phyloP scores from a whole-genome alignment of 2,329 filamentous ascomycete species.

The Pestalotiopsis sp. region DNA sequence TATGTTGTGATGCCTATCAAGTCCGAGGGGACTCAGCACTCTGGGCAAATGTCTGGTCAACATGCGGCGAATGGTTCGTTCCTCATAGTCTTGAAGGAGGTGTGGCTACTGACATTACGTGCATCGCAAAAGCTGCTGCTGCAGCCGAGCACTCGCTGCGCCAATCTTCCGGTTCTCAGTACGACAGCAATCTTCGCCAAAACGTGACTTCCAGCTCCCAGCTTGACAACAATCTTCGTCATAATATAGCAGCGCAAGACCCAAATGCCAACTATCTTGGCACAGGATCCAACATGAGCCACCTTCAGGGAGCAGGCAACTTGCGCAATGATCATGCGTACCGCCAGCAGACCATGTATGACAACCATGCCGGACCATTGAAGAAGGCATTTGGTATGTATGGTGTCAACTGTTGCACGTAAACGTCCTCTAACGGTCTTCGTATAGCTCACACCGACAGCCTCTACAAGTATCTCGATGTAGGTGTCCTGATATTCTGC shows the following conservation, averaged over 20 bases:
- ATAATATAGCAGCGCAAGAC: not conserved
- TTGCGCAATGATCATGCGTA: not conserved
- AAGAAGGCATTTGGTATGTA: not conserved
- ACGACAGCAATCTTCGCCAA: not conserved
- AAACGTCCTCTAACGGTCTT: not conserved
- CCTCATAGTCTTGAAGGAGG: not conserved
- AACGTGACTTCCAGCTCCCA: not conserved
- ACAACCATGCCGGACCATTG: not conserved
- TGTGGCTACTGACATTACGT: not conserved
- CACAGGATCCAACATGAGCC: not conserved
- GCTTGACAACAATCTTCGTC: not conserved
- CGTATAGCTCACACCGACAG: slow-evolving; percentile 1
- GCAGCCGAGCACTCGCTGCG: not conserved
- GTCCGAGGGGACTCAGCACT: not conserved
- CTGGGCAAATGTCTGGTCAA: not conserved
- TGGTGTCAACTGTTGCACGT: not conserved
- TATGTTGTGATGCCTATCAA: slow-evolving; percentile 3
- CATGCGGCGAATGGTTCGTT: not conserved
- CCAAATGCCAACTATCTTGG: not conserved
- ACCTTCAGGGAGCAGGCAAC: not conserved
- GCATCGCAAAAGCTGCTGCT: not conserved
- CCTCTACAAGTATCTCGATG: slow-evolving; percentile 8
- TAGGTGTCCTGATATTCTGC: not conserved
- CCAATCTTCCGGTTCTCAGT: not conserved
- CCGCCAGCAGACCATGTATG: not conserved